Evolutionary conservation across 73 alveolate genomes (phyloP).

Genomic region (Paramecium sonneborni): DNA sequence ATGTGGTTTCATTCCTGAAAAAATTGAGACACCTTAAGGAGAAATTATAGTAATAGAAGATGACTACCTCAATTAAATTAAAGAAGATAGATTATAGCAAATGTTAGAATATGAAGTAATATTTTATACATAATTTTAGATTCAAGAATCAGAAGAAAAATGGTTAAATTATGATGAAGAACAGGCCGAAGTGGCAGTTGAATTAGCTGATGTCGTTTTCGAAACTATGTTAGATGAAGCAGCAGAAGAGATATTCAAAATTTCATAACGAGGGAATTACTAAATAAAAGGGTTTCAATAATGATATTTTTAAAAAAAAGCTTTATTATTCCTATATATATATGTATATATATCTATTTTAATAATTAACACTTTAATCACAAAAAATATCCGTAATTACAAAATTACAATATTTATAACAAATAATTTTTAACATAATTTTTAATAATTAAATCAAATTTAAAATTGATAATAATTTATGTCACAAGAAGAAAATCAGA

Average conservation of each 20-base stretch:
- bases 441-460: slow-evolving; percentile 25
- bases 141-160: slow-evolving; percentile 59
- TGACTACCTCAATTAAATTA: slow-evolving; percentile 57
- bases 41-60: slow-evolving; percentile 65
- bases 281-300: neutral
- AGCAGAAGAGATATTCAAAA: slow-evolving; percentile 24
- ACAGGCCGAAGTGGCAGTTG: slow-evolving; percentile 69
- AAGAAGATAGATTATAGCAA: slow-evolving; percentile 66
- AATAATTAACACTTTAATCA: neutral
- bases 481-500: neutral
- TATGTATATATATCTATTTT: too few species aligned
- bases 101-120: slow-evolving; percentile 68
- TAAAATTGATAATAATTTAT: neutral
- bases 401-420: neutral
- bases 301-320: neutral
- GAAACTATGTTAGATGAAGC: slow-evolving; percentile 68
- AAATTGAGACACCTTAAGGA: slow-evolving; percentile 59
- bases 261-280: neutral
- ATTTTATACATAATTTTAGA: neutral
- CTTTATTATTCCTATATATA: neutral
- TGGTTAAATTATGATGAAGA: slow-evolving; percentile 70
- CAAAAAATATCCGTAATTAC: neutral
- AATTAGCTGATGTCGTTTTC: slow-evolving; percentile 62
- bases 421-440: slow-evolving; percentile 12
- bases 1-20: slow-evolving; percentile 67